Evolutionary conservation across 1,139 yeast species (phyloP), one percentile per base, ranked within the genome.

Genomic region (Pichia sp.): DNA sequence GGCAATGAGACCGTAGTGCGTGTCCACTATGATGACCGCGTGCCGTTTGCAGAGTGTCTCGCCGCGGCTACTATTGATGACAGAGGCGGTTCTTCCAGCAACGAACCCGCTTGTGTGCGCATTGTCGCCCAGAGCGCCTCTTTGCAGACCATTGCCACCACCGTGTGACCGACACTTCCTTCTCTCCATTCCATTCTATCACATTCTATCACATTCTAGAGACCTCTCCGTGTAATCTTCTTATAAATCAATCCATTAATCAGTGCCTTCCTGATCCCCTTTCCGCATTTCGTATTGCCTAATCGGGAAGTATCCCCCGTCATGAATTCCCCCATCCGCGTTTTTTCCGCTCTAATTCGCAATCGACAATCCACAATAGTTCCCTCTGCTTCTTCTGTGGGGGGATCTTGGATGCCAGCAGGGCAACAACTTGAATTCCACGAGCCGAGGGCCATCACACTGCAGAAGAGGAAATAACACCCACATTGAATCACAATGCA

Each of bases 81-180:
- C 15, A 36, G 56, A 16, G 45, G 52, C 3, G 38, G n/a, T n/a
- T n/a, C n/a, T n/a, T n/a, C n/a, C n/a, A n/a, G 19, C 39, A 18
- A 50, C 45, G 26, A 50, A 51, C 50, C 42, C 45, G 22, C 53
- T 48, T 9, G 48, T 45, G 19, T 50, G 51, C 29, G 60, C 53
- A 27, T 46, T 45, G 26, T 28, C 4, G 29, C 33, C 2, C 37
- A 37, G 22, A 40, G 43, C 27, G 43, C 36, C 5, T 36, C 38
- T 2, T 25, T 40, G 16, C 35, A 32, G 10, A 40, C 40, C 5
- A 32, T 40, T 2, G 33, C 27, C n/a, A n/a, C n/a, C n/a, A n/a
- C n/a, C n/a, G n/a, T n/a, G n/a, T n/a, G n/a, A n/a, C n/a, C n/a
- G n/a, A n/a, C n/a, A n/a, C n/a, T n/a, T n/a, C n/a, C n/a, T n/a